A percentile compares a stretch with the other conserved stretches of the same genome.
Conservation (phyloP, 805 yeast species). For the Debaryomyces prosopidis region DNA sequence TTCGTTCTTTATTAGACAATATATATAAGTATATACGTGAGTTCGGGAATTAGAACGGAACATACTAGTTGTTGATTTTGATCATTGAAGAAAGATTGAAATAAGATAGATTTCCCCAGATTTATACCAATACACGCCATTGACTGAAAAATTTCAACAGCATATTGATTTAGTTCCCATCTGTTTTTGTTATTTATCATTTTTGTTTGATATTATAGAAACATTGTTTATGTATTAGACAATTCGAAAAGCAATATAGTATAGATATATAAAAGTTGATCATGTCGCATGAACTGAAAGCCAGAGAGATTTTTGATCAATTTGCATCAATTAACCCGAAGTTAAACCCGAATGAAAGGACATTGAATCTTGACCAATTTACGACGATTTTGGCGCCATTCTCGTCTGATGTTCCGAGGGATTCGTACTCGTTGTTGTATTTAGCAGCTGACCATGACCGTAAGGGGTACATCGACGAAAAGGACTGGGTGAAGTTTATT, state of each 20-base stretch:
- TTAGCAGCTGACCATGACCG: slow-evolving; percentile 73
- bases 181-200: neutral
- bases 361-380: slow-evolving; percentile 36
- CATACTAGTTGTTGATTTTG: too few relatives aligned
- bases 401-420: slow-evolving; percentile 38
- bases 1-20: too few relatives aligned
- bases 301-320: slow-evolving; percentile 38
- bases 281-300: slow-evolving; percentile 15
- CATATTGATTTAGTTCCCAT: neutral
- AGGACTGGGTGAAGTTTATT: slow-evolving; percentile 77
- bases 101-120: too few relatives aligned
- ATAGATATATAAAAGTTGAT: neutral
- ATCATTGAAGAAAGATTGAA: too few relatives aligned
- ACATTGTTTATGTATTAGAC: neutral
- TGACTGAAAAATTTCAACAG: neutral
- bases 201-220: neutral
- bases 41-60: too few relatives aligned
- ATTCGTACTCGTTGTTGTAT: slow-evolving; percentile 57
- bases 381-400: slow-evolving; percentile 41
- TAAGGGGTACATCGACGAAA: slow-evolving; percentile 64
- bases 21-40: too few relatives aligned
- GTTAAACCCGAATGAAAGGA: slow-evolving; percentile 17
- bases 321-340: slow-evolving; percentile 29
- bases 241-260: neutral
- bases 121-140: too few relatives aligned